Conservation (phyloP, 805 yeast species). For the Pichia kluyveri region DNA sequence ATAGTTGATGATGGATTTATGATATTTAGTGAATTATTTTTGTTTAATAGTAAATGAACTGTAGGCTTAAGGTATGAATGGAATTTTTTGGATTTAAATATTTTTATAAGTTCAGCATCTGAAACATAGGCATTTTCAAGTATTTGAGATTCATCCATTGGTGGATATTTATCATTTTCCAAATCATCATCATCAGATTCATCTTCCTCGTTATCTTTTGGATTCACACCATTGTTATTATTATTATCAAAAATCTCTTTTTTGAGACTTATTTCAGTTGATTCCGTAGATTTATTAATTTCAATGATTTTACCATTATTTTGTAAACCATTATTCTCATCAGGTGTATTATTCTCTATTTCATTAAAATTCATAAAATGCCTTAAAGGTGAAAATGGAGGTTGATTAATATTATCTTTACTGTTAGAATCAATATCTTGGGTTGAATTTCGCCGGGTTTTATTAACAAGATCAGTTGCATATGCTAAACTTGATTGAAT, state of each 20-base stretch:
- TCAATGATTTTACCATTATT: background rate
- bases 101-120: slow-evolving; percentile 19
- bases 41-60: slow-evolving; percentile 18
- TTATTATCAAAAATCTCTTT: background rate
- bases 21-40: slow-evolving; percentile 10
- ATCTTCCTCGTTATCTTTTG: background rate
- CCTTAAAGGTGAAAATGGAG: too few species aligned
- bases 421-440: background rate
- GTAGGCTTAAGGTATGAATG: slow-evolving; percentile 20
- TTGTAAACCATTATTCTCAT: background rate
- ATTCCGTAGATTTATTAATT: too few species aligned
- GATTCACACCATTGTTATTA: background rate
- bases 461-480: background rate
- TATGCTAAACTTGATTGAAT: background rate
- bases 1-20: slow-evolving; percentile 19
- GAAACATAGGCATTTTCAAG: slow-evolving; percentile 22
- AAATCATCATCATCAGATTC: slow-evolving; percentile 4
- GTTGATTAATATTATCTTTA: too few species aligned
- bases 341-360: background rate
- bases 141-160: slow-evolving; percentile 30
- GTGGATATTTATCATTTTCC: slow-evolving; percentile 12
- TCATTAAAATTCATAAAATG: too few species aligned
- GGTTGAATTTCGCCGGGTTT: background rate
- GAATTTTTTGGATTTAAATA: slow-evolving; percentile 16
- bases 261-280: too few species aligned